Evolutionary conservation across 208 protist species (phyloP).

Genomic region (Acanthamoeba triangularis): DNA sequence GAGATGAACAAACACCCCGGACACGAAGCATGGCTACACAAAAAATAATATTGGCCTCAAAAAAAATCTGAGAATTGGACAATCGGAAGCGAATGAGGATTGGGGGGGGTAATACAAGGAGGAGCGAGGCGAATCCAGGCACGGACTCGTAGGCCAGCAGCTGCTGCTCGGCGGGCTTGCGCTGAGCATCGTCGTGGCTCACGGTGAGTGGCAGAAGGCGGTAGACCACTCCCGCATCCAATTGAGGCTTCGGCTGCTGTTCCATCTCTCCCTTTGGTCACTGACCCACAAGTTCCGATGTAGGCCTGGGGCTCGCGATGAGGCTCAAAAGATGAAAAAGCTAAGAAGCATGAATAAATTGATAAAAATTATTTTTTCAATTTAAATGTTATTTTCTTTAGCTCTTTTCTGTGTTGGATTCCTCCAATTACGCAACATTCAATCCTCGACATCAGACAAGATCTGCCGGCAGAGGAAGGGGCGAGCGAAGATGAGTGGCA

Average conservation of each 20-base stretch:
- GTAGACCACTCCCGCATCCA: conserved; percentile 38
- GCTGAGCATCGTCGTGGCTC: conserved; percentile 19
- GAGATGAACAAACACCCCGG: neutral
- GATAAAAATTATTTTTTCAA: too few species aligned
- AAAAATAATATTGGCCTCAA: neutral
- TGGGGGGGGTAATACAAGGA: conserved; percentile 53
- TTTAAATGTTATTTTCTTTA: neutral
- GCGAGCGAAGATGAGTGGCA: conserved; percentile 47
- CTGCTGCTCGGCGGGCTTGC: conserved; percentile 69
- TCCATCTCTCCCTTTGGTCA: neutral
- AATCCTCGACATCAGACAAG: neutral
- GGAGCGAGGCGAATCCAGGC: conserved; percentile 32
- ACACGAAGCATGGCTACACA: neutral
- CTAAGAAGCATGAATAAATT: too few species aligned
- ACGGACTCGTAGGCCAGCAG: conserved; percentile 41
- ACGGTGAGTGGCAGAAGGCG: conserved; percentile 45
- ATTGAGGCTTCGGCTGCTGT: conserved; percentile 5
- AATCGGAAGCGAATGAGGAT: neutral
- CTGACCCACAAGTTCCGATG: too few species aligned
- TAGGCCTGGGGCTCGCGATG: too few species aligned
- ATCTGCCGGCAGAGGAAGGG: neutral
- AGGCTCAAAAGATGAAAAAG: too few species aligned
- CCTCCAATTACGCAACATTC: neutral
- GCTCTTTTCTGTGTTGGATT: too few species aligned
- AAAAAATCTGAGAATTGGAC: neutral